Base-by-base conservation (phyloP, 208 protist genomes). In the Balamuthia mandrillaris region DNA sequence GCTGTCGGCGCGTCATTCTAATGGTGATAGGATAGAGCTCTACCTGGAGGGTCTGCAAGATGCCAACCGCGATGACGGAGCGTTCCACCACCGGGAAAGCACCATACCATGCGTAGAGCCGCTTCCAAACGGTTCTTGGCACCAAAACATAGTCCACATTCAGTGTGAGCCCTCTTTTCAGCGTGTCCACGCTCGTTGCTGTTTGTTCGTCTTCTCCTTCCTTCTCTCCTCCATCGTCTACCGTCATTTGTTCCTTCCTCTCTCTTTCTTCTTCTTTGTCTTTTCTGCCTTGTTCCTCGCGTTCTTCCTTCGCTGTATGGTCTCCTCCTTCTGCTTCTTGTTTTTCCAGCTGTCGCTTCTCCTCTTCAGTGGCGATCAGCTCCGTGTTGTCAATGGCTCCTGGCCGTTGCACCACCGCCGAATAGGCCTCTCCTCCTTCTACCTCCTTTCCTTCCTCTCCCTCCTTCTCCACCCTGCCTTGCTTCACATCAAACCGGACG, bases 21-120 rank as follows among this genome's bases (percentile, higher is more conserved):
- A 14, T 51, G 7, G 37, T 51, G 21, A 85, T n/a, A 1, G 74
- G 74, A 39, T 82, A 82, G 35, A 82, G 74, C 74, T 82, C 74
- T 2, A 82, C 74, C n/a, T 66, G 51, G 4, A 82, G 29, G 16
- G 39, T 33, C 47, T 65, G 74, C 3, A 21, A 42, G 12, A 82
- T 9, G 52, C 52, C 74, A 16, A 66, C 52, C 14, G 39, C 51
- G 52, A 82, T 61, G 35, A 82, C 74, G 16, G 74, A 35, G 2
- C 74, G 74, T 1, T 33, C 33, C 7, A 82, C 65, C 4, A 82
- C 24, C 3, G 74, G 74, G 9, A 33, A 33, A 35, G 33, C 74
- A 1, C 74, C 74, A 27, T 82, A 82, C 74, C 74, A 82, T 6
- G 51, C 3, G 35, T 82, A 10, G 16, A 82, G 14, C 0, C 39